Evolutionary conservation across 2,329 filamentous ascomycete genomes (phyloP).

Genomic region (Monosporascus sp.): DNA sequence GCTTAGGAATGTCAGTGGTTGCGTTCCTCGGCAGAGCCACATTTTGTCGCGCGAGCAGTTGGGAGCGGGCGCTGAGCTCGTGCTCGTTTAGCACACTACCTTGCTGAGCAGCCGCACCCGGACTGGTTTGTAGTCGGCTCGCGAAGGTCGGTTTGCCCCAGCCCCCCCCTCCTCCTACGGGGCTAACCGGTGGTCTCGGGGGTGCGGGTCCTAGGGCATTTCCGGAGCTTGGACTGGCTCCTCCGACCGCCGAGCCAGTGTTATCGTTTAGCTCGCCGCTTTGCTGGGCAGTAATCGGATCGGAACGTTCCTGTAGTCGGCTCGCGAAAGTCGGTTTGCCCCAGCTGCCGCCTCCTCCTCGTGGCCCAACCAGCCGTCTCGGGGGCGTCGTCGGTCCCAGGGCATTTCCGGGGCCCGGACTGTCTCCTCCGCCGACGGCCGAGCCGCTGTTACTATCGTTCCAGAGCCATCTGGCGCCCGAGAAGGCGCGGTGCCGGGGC

Average conservation of each 20-base stretch:
- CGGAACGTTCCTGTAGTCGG: neutral
- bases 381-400: neutral
- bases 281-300: neutral
- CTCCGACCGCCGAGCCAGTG: neutral
- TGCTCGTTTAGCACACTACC: constrained; percentile 11
- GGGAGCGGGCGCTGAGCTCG: constrained; percentile 16
- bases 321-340: constrained; percentile 7
- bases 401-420: neutral
- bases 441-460: neutral
- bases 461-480: constrained; percentile 9
- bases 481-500: constrained; percentile 12
- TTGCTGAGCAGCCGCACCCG: neutral
- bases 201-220: neutral
- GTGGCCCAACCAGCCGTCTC: neutral
- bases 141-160: constrained; percentile 4
- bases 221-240: neutral
- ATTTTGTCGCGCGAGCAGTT: constrained; percentile 15
- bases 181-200: neutral
- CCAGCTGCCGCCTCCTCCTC: constrained; percentile 8
- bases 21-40: constrained; percentile 1
- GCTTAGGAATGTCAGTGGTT: neutral
- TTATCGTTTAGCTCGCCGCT: neutral
- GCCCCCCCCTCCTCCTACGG: neutral
- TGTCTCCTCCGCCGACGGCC: neutral
- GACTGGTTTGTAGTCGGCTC: neutral